A percentile compares a stretch with the other conserved stretches of the same genome.
These are phyloP conservation scores for Neonectria coccinea DNA, from an alignment of 2,329 filamentous ascomycete species.

Conservation along the genomic window DNA sequence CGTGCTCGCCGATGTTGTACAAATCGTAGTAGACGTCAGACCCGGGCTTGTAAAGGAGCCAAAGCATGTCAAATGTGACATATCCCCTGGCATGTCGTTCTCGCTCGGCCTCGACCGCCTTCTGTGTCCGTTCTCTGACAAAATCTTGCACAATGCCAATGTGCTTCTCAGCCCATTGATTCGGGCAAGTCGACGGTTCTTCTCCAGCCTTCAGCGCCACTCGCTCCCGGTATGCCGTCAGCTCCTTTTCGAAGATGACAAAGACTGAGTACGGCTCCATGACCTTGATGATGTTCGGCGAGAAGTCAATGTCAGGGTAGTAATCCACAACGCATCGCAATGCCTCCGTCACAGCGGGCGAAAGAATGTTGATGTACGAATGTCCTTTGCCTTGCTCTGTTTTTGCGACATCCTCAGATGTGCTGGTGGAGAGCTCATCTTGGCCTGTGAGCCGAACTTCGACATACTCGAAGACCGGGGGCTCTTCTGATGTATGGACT, in stretches of 20 bases:
- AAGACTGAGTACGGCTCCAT: not conserved
- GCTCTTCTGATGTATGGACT: not conserved
- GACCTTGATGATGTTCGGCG: not conserved
- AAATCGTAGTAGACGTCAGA: slow-evolving; percentile 23
- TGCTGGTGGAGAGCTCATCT: not conserved
- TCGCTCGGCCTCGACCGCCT: slow-evolving; percentile 22
- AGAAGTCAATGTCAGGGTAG: not conserved
- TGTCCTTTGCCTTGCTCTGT: not conserved
- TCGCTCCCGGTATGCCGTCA: not conserved
- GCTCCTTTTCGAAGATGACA: not conserved
- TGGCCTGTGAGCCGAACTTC: not conserved
- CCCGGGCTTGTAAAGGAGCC: slow-evolving; percentile 35
- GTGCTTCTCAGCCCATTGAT: slow-evolving; percentile 20
- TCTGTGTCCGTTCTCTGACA: slow-evolving; percentile 16
- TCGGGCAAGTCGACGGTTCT: slow-evolving; percentile 9
- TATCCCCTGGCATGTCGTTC: slow-evolving; percentile 24
- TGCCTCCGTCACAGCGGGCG: not conserved
- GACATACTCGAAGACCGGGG: not conserved
- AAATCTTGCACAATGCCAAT: slow-evolving; percentile 31
- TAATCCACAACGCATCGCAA: slow-evolving; percentile 1
- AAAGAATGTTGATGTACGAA: not conserved
- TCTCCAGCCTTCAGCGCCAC: not conserved
- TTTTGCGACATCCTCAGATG: not conserved
- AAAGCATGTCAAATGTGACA: slow-evolving; percentile 35
- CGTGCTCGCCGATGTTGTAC: not conserved